Conservation (phyloP, 2,329 filamentous ascomycete species). For the Mollisiaceae sp. region DNA sequence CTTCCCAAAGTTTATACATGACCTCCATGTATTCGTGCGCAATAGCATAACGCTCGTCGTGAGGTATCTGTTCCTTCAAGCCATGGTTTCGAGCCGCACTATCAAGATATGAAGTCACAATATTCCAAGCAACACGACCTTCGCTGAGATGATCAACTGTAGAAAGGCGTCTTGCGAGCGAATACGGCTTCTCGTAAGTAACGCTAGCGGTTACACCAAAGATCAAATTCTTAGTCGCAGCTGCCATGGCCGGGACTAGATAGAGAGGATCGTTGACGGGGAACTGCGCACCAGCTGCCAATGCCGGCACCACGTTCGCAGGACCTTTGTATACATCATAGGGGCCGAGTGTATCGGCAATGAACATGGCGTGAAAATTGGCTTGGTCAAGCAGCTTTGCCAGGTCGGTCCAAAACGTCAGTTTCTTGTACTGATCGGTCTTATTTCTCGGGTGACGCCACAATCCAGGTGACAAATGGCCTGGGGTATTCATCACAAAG, state of each 20-base stretch:
- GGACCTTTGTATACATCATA: constrained; percentile 8
- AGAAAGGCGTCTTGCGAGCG: not conserved
- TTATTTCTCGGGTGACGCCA: constrained; percentile 5
- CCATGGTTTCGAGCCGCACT: constrained; percentile 7
- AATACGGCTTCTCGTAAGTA: constrained; percentile 7
- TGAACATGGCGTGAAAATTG: constrained; percentile 7
- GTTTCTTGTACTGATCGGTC: not conserved
- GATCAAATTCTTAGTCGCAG: constrained; percentile 2
- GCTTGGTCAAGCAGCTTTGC: not conserved
- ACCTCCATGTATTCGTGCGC: constrained; percentile 6
- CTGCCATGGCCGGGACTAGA: not conserved
- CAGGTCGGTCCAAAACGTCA: constrained; percentile 1
- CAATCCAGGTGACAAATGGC: not conserved
- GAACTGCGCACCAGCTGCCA: constrained; percentile 2
- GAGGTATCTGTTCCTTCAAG: constrained; percentile 5
- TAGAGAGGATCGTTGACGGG: constrained; percentile 8
- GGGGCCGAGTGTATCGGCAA: not conserved
- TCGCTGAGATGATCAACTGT: constrained; percentile 1
- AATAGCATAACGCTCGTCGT: constrained; percentile 1
- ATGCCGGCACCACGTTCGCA: constrained; percentile 4
- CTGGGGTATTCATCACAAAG: constrained; percentile 3
- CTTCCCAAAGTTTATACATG: constrained; percentile 4
- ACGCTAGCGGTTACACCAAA: not conserved
- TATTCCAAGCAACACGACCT: not conserved
- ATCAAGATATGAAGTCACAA: constrained; percentile 6